phyloP scores from a whole-genome alignment of 176 grass and related monocot species.

The Oryza nivara region DNA sequence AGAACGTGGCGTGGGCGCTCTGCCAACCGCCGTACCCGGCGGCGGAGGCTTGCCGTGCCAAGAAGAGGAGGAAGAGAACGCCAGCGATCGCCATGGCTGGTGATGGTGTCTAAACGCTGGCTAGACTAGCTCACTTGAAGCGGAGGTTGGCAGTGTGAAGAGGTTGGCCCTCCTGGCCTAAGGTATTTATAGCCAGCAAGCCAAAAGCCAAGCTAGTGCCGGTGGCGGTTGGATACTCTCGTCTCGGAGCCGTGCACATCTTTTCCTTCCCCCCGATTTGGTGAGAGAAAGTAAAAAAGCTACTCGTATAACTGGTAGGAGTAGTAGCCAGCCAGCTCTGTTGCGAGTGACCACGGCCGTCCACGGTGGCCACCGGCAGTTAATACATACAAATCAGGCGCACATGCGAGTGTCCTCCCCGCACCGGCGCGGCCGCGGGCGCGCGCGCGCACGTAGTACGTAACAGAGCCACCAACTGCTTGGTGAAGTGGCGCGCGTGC shows the following conservation, averaged over 20 bases:
- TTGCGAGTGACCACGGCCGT: slow-evolving; percentile 20
- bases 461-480: no score
- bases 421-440: no score
- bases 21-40: slow-evolving; percentile 60
- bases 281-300: background rate
- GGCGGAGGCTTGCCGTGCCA: slow-evolving; percentile 30
- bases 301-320: no score
- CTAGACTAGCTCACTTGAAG: background rate
- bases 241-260: background rate
- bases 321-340: no score
- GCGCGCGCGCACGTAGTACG: no score
- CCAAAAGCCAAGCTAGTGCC: background rate
- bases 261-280: background rate
- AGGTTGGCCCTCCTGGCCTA: background rate
- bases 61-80: slow-evolving; percentile 41
- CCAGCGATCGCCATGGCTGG: slow-evolving; percentile 36
- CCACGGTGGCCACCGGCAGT: slow-evolving; percentile 33
- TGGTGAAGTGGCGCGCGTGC: no score
- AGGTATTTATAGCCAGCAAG: slow-evolving; percentile 41
- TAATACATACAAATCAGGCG: slow-evolving; percentile 55
- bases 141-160: slow-evolving; percentile 40
- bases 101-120: background rate
- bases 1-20: slow-evolving; percentile 89
- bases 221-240: slow-evolving; percentile 41
- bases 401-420: slow-evolving; percentile 43